Evolutionary conservation across 2,329 filamentous ascomycete species (phyloP).

Genomic region (Beauveria caledonica): DNA sequence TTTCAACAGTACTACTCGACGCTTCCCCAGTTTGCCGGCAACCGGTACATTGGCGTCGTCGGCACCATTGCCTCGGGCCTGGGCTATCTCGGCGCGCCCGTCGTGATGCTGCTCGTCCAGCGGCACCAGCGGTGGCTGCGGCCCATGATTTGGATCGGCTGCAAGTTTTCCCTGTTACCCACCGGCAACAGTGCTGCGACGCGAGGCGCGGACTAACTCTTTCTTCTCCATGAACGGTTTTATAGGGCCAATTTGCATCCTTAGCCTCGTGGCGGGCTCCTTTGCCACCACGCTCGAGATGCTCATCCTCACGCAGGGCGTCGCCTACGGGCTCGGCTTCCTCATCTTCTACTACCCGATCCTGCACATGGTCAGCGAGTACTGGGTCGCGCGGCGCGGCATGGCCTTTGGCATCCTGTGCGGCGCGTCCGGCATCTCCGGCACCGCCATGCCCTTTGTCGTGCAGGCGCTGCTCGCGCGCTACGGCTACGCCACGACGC

Average conservation of each 20-base stretch:
- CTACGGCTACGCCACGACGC: conserved; percentile 29
- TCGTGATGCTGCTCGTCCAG: conserved; percentile 18
- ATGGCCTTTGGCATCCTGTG: conserved; percentile 28
- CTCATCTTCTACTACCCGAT: conserved; percentile 30
- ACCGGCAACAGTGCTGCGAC: too few relatives aligned
- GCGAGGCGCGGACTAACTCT: neutral
- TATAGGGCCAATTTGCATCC: conserved; percentile 25
- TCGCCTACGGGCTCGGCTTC: conserved; percentile 32
- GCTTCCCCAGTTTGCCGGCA: conserved; percentile 17
- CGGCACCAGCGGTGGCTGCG: conserved; percentile 4
- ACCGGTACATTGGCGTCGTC: conserved; percentile 18
- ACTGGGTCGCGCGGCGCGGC: conserved; percentile 29
- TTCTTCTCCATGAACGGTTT: neutral
- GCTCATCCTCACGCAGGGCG: conserved; percentile 32
- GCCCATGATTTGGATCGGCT: conserved; percentile 13
- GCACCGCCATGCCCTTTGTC: conserved; percentile 29
- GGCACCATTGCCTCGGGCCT: conserved; percentile 21
- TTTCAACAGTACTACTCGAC: conserved; percentile 23
- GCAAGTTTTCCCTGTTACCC: neutral
- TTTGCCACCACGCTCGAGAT: conserved; percentile 25
- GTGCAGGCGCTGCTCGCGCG: conserved; percentile 27
- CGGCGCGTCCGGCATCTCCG: conserved; percentile 22
- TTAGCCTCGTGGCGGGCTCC: conserved; percentile 25
- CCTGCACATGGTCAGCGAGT: conserved; percentile 32
- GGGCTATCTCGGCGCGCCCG: conserved; percentile 19